These are phyloP conservation scores for Nicotiana tabacum DNA, from an alignment of 257 asterid species.

Conservation along the genomic window DNA sequence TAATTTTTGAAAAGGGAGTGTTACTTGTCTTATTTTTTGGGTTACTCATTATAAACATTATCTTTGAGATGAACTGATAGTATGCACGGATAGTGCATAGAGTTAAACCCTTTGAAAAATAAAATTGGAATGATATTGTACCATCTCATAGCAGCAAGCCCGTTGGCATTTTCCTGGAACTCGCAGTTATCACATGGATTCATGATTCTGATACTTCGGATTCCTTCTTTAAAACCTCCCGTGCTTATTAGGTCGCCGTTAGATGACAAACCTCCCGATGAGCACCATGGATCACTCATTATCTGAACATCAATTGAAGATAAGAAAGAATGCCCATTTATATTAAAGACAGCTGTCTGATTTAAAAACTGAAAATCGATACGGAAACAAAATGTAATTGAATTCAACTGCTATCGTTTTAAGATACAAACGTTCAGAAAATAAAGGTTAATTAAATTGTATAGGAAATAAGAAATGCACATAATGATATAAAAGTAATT, in stretches of 20 bases:
- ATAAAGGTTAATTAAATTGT: background rate
- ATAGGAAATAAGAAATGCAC: background rate
- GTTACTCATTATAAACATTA: background rate
- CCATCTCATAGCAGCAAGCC: conserved; percentile 57
- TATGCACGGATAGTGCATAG: too few relatives aligned
- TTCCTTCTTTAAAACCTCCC: conserved; percentile 66
- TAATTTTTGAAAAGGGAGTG: background rate
- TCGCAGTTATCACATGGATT: conserved; percentile 32
- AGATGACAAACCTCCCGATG: conserved; percentile 61
- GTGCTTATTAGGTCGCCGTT: conserved; percentile 62
- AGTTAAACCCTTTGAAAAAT: background rate
- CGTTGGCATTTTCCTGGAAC: conserved; percentile 42
- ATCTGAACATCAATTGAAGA: conserved; percentile 27
- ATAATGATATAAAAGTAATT: background rate
- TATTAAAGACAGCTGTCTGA: too few relatives aligned
- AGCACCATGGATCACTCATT: conserved; percentile 81
- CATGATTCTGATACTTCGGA: conserved; percentile 39
- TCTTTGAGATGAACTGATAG: background rate
- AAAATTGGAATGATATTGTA: background rate
- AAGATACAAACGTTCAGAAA: background rate
- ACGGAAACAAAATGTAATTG: background rate
- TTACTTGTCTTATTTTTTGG: background rate
- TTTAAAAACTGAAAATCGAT: background rate
- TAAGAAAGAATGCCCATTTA: background rate
- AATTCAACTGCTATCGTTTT: background rate